phyloP scores from a whole-genome alignment of 2,329 filamentous ascomycete species.

The Alternaria brassicicola region DNA sequence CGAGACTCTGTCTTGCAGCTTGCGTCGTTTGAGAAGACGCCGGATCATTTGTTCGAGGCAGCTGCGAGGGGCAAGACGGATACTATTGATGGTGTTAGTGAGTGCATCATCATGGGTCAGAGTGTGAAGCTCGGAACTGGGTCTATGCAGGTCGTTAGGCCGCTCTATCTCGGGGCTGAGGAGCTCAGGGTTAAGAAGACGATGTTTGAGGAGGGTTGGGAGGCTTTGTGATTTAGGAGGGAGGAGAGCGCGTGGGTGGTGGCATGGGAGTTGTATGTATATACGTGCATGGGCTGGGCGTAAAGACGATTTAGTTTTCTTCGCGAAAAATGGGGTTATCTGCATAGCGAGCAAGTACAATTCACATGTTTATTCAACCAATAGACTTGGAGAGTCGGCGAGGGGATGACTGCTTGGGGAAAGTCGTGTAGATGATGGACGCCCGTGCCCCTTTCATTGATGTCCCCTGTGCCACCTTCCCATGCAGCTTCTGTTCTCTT shows the following conservation, averaged over 20 bases:
- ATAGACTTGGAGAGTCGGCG: not conserved
- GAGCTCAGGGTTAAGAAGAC: constrained; percentile 37
- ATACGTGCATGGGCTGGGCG: not conserved
- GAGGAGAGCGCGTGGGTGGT: not conserved
- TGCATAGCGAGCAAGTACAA: not conserved
- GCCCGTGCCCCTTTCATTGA: not conserved
- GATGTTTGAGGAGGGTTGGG: constrained; percentile 48
- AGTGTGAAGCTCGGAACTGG: constrained; percentile 91
- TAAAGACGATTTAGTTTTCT: not conserved
- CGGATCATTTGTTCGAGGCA: constrained; percentile 95
- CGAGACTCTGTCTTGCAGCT: constrained; percentile 91
- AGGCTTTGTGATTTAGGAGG: constrained; percentile 31
- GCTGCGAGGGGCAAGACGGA: constrained; percentile 92
- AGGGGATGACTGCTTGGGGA: not conserved
- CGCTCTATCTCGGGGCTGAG: constrained; percentile 54
- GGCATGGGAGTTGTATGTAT: not conserved
- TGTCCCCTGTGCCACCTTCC: not conserved
- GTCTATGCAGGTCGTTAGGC: constrained; percentile 84
- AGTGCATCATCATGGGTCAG: constrained; percentile 99
- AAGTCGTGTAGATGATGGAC: not conserved
- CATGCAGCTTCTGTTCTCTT: not conserved
- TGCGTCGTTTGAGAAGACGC: constrained; percentile 96
- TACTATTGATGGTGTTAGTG: constrained; percentile 87
- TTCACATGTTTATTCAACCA: not conserved
- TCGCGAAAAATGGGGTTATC: not conserved